phyloP scores from a whole-genome alignment of 768 basidiomycete genomes.

The Podaxis mareebaensis region DNA sequence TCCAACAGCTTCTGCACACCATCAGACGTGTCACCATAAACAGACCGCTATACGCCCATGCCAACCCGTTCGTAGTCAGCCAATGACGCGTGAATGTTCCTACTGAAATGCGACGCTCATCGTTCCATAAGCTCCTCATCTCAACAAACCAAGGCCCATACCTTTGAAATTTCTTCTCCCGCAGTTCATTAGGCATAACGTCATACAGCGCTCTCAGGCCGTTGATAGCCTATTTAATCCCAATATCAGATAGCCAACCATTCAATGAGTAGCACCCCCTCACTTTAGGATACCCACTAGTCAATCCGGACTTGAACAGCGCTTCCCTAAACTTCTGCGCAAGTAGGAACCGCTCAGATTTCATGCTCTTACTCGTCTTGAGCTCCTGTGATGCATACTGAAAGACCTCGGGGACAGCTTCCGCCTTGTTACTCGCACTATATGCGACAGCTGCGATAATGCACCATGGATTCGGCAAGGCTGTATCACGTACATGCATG shows the following conservation, averaged over 20 bases:
- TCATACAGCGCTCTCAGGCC: slow-evolving; percentile 50
- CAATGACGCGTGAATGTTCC: slow-evolving; percentile 41
- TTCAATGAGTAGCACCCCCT: not conserved
- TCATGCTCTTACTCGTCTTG: slow-evolving; percentile 23
- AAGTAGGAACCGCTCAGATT: slow-evolving; percentile 27
- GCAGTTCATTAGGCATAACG: slow-evolving; percentile 51
- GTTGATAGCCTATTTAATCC: slow-evolving; percentile 51
- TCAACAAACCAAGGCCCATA: slow-evolving; percentile 21
- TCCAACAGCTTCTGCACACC: slow-evolving; percentile 46
- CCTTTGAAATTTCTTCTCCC: slow-evolving; percentile 49
- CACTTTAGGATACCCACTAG: slow-evolving; percentile 61
- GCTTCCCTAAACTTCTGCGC: slow-evolving; percentile 61
- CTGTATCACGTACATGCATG: slow-evolving; percentile 9
- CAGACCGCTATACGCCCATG: slow-evolving; percentile 40
- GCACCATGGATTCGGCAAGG: slow-evolving; percentile 54
- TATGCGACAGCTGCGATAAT: slow-evolving; percentile 58
- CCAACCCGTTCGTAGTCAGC: slow-evolving; percentile 45
- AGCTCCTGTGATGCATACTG: slow-evolving; percentile 48
- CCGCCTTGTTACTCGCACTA: slow-evolving; percentile 57
- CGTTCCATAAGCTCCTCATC: not conserved
- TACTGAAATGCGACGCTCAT: slow-evolving; percentile 21
- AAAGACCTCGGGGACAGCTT: slow-evolving; percentile 58
- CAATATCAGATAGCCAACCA: not conserved
- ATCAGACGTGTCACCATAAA: slow-evolving; percentile 59
- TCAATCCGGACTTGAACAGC: slow-evolving; percentile 60